Evolutionary conservation across 805 yeast genomes (phyloP).

Genomic region (Kazachstania psychrophila): DNA sequence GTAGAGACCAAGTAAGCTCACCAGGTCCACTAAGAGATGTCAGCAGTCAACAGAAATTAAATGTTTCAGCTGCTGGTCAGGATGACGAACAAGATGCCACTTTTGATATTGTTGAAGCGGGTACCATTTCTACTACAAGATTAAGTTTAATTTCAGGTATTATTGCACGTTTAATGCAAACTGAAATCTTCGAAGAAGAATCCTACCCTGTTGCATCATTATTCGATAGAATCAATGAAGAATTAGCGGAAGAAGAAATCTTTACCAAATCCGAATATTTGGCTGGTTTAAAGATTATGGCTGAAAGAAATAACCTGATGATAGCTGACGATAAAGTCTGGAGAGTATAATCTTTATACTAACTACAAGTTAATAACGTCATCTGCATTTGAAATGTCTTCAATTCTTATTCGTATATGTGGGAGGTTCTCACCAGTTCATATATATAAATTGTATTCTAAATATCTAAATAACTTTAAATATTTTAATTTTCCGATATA

Average conservation of each 20-base stretch:
- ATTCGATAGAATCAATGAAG: slow-evolving; percentile 35
- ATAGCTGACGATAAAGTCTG: slow-evolving; percentile 40
- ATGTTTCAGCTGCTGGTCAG: slow-evolving; percentile 10
- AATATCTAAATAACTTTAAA: too few species aligned
- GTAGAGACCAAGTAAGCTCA: slow-evolving; percentile 9
- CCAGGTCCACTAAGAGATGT: slow-evolving; percentile 22
- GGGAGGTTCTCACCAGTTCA: neutral
- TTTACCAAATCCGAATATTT: slow-evolving; percentile 37
- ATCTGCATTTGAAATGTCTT: too few species aligned
- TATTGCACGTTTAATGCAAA: slow-evolving; percentile 39
- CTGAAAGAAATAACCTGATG: slow-evolving; percentile 39
- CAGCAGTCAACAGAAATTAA: slow-evolving; percentile 16
- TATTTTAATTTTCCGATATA: too few species aligned
- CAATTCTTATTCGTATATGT: neutral
- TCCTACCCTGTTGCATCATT: slow-evolving; percentile 34
- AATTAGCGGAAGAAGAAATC: slow-evolving; percentile 40
- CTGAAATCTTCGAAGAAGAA: slow-evolving; percentile 37
- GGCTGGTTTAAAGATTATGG: slow-evolving; percentile 37
- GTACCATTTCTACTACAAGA: slow-evolving; percentile 43
- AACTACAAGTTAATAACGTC: too few species aligned
- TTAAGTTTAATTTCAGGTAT: slow-evolving; percentile 37
- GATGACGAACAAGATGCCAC: slow-evolving; percentile 17
- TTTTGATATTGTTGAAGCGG: slow-evolving; percentile 18
- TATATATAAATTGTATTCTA: neutral
- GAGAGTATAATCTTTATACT: slow-evolving; percentile 36